Evolutionary conservation across 495 filamentous ascomycete species (phyloP).

Genomic region (Endocarpon pusillum): DNA sequence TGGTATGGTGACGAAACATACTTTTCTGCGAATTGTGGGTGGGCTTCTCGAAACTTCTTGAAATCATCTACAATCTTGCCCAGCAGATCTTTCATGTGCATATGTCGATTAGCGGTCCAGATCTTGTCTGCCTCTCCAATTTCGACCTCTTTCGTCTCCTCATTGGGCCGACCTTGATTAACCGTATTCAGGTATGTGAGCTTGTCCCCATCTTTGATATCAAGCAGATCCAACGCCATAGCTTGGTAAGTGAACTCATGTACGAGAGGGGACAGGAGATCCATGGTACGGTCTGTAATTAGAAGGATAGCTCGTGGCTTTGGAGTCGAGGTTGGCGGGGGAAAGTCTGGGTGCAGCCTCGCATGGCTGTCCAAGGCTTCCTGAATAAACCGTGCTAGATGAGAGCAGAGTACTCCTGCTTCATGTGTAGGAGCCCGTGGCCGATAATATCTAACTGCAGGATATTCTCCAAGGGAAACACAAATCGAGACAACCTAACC

Average conservation of each 20-base stretch:
- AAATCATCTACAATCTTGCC: conserved; percentile 87
- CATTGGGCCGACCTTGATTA: conserved; percentile 48
- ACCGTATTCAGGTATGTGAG: conserved; percentile 63
- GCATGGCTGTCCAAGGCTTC: conserved; percentile 76
- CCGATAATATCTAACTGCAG: conserved; percentile 76
- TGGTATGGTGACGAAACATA: conserved; percentile 14
- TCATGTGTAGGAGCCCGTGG: conserved; percentile 64
- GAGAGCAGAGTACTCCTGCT: conserved; percentile 66
- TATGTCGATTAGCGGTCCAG: conserved; percentile 84
- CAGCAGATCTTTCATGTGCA: conserved; percentile 96
- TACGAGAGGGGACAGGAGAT: conserved; percentile 66
- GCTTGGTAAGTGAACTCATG: conserved; percentile 98
- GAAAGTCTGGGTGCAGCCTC: conserved; percentile 65
- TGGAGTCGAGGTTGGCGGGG: conserved; percentile 48
- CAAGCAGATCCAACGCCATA: conserved; percentile 87
- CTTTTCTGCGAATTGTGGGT: conserved; percentile 81
- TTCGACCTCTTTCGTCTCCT: conserved; percentile 76
- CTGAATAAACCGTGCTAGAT: conserved; percentile 85
- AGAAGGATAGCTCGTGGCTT: conserved; percentile 71
- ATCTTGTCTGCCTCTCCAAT: conserved; percentile 78
- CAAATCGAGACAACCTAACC: conserved; percentile 69
- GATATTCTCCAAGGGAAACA: conserved; percentile 70
- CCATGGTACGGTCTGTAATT: conserved; percentile 84
- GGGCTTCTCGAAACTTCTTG: conserved; percentile 71
- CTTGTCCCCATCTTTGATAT: conserved; percentile 74